Evolutionary conservation across 192 early-diverging fungal genomes (phyloP), one percentile per base, ranked within the genome.

Genomic region (Allomyces macrogynus): DNA sequence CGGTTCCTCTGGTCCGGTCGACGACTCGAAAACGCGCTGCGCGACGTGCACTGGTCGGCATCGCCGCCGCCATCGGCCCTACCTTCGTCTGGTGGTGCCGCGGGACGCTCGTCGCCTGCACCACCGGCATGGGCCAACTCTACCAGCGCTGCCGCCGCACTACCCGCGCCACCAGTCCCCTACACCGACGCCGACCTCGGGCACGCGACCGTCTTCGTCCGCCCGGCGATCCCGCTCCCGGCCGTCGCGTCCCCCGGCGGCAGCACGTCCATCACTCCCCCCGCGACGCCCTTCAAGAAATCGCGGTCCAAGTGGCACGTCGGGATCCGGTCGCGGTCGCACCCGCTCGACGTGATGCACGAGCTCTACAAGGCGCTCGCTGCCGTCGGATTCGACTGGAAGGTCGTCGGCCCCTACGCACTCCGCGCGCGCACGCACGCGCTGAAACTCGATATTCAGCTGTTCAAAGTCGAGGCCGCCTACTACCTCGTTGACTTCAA

Each of bases 311-410:
- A 87, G 72, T 99, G 96, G 96, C 94, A 99, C 75, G 96, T 95
- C 80, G 96, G 96, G 23, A 97, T 99, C 67, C 84, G 96, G 62
- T 91, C 88, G 23, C 80, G 87, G 65, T 88, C 86, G 67, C 87
- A 89, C 24, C 93, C 96, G 0, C 79, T 81, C 43, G 94, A 97
- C 70, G 92, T 99, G 20, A 97, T 99, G 96, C 78, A 89, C 9
- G 96, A 99, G 70, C 92, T 99, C 11, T 99, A 91, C 75, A 82
- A 87, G 16, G 91, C 94, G 0, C 75, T 99, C 16, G 49, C 49
- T 0, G 49, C 49, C 12, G 12, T 14, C 8, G 49, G 49, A 1
- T n/a, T n/a, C 49, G 20, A 57, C 49, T 57, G 49, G 49, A 57
- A 57, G 5, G 16, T n/a, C 2, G 16, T 57, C 9, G 49, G 49